Base-by-base conservation (phyloP, 2,329 filamentous ascomycete genomes). In the Aspergillus caelatus region DNA sequence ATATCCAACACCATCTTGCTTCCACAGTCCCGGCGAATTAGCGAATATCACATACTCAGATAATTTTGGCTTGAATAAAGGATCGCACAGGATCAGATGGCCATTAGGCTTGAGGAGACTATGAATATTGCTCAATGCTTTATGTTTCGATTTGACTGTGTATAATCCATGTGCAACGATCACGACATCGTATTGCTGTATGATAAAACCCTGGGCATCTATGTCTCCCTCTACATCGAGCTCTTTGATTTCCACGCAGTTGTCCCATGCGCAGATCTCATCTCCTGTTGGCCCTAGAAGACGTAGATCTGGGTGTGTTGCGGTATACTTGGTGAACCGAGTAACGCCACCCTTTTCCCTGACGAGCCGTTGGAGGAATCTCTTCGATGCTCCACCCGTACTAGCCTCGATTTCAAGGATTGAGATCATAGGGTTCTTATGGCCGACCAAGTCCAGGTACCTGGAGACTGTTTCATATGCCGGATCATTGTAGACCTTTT, bases 381-480 rank as follows among this genome's bases (percentile, higher is more conserved):
- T 34, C 4, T 45, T 53, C 6, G 67, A 65, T 19, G 64, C 45
- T 9, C 61, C 56, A 1, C 67, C 68, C 23, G 61, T 60, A n/a
- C 68, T 62, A 21, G 66, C 64, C 19, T 67, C 65, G 23, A 73
- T 43, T 34, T 74, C 70, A 4, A 74, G 62, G 10, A 74, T 68
- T 12, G 70, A 70, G 1, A 70, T 62, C 16, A 64, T 65, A 19
- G 72, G 72, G 26, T 72, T 65, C 11, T 68, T 69, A 34, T 71
- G 60, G 21, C 67, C 57, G n/a, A 74, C 23, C 7, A 71, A 14
- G 2, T 57, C 48, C 4, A 73, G 21, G 23, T 72, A 71, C 8
- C 41, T 54, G 19, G 57, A 30, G 6, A 64, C 60, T n/a, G 55
- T 46, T 2, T 57, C 56, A 28, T 70, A 72, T 9, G 56, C 28